Base-by-base conservation (phyloP, 768 basidiomycete genomes). In the Dendrothele bispora region DNA sequence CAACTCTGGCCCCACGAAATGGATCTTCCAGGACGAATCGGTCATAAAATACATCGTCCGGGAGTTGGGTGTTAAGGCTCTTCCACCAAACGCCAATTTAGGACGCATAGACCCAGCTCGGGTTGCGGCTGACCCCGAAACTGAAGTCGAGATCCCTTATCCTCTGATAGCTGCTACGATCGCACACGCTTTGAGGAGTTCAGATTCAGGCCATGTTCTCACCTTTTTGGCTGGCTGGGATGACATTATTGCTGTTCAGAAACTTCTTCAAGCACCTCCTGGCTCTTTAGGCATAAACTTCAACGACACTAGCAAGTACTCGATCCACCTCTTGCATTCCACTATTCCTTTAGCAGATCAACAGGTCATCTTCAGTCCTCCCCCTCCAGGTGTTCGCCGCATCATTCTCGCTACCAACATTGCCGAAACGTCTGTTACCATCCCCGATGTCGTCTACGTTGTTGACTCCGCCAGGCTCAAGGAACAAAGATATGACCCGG, bases 181-280 rank as follows among this genome's bases (percentile, higher is more conserved):
- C 59, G 76, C 86, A 0, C 82, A 92, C 64, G 87, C 92, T 39
- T 66, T 97, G 32, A 72, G 78, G 42, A 72, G 70, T 32, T 85
- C 93, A 0, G 74, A 85, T 28, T 86, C 88, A 20, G 94, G 94
- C 3, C 91, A 95, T 60, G 84, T 93, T 36, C 77, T 95, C 39
- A 91, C 94, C 18, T 95, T 97, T 73, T 66, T 94, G 8, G 88
- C 91, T n/a, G 92, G 92, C 20, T 91, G 88, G 87, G 91, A 95
- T 21, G 93, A 95, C 57, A 97, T 98, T 43, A 74, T 76, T 42
- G 70, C 77, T 5, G 82, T 91, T 11, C 83, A 91, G 53, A 78
- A 80, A 49, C 66, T 75, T 20, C 71, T 95, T n/a, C 65, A 74
- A 40, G 69, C 73, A 11, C 73, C 75, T 1, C 55, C 62, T 4